A percentile compares a stretch with the other conserved stretches of the same genome.
Evolutionary conservation across 2,329 filamentous ascomycete genomes (phyloP).

Genomic region (Stylonectria norvegica): DNA sequence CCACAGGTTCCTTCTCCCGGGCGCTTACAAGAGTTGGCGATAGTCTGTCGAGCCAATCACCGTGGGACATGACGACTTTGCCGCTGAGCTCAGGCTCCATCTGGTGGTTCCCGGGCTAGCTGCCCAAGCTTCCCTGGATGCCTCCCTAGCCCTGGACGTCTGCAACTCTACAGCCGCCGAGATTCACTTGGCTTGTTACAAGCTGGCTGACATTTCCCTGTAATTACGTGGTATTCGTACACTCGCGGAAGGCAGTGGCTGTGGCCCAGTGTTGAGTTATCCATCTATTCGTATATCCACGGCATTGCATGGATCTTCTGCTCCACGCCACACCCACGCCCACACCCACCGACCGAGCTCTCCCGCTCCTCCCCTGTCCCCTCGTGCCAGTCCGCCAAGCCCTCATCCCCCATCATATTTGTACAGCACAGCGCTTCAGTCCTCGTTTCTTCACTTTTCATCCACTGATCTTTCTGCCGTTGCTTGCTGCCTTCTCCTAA

Average conservation of each 20-base stretch:
- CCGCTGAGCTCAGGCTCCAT: conserved; percentile 11
- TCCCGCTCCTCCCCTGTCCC: not conserved
- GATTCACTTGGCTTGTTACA: no score
- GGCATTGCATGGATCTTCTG: no score
- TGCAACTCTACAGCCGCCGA: no score
- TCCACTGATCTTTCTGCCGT: conserved; percentile 6
- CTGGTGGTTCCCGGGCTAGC: not conserved
- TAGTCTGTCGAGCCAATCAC: conserved; percentile 22
- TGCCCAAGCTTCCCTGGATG: conserved; percentile 5
- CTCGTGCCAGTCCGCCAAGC: no score
- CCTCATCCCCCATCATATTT: not conserved
- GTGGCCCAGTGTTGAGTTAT: no score
- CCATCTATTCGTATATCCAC: no score
- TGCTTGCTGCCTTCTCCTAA: conserved; percentile 2
- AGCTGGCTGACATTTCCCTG: no score
- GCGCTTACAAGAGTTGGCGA: conserved; percentile 26
- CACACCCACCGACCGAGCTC: not conserved
- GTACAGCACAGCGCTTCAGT: not conserved
- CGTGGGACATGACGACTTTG: conserved; percentile 3
- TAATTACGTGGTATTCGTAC: no score
- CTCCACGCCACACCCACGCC: not conserved
- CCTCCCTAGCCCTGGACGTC: no score
- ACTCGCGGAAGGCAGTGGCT: no score
- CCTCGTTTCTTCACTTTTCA: not conserved
- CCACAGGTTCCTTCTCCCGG: conserved; percentile 6